Evolutionary conservation across 805 yeast genomes (phyloP).

Genomic region (Teunomyces atbi): DNA sequence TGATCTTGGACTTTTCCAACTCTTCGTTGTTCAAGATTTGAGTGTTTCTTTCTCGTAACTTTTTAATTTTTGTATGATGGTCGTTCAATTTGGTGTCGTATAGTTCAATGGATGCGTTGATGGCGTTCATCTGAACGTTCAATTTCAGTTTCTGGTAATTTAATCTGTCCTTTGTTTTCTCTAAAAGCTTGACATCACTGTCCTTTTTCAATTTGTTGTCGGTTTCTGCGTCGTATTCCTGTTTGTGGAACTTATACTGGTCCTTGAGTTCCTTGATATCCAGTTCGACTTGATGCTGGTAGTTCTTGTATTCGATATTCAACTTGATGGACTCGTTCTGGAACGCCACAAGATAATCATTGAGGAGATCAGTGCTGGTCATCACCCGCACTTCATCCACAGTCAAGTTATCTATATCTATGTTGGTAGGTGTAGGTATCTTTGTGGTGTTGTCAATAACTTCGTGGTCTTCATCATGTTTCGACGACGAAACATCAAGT

Average conservation of each 20-base stretch:
- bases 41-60: slow-evolving; percentile 22
- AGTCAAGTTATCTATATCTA: slow-evolving; percentile 8
- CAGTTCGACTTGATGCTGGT: slow-evolving; percentile 8
- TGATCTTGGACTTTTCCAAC: slow-evolving; percentile 21
- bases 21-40: slow-evolving; percentile 22
- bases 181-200: slow-evolving; percentile 29
- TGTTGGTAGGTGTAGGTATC: background rate
- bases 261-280: slow-evolving; percentile 21
- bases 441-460: slow-evolving; percentile 1
- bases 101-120: slow-evolving; percentile 18
- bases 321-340: slow-evolving; percentile 25
- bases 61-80: slow-evolving; percentile 14
- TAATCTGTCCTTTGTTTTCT: slow-evolving; percentile 30
- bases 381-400: slow-evolving; percentile 16
- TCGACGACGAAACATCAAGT: slow-evolving; percentile 1
- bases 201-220: slow-evolving; percentile 30
- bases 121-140: slow-evolving; percentile 19
- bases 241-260: slow-evolving; percentile 30
- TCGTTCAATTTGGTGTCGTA: slow-evolving; percentile 19
- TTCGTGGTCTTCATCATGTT: background rate
- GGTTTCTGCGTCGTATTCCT: slow-evolving; percentile 37
- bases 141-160: slow-evolving; percentile 33
- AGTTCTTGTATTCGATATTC: slow-evolving; percentile 19
- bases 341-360: slow-evolving; percentile 22
- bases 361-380: slow-evolving; percentile 17